Base-by-base conservation (phyloP, 768 basidiomycete genomes). In the Tricholoma saponaceum region DNA sequence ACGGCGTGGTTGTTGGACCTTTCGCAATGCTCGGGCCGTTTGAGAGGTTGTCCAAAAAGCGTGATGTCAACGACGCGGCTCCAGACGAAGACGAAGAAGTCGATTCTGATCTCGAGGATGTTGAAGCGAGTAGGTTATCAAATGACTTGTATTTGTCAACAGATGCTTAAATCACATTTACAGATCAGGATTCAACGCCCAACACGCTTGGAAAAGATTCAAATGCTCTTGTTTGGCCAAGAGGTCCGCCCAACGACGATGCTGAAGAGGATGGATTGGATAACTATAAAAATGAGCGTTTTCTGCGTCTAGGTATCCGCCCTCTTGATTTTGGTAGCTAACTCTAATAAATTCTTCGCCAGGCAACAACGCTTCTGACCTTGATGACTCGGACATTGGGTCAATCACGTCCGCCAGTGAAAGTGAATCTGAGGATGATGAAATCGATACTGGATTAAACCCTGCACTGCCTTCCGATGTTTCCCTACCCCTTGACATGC, bases 201-300 rank as follows among this genome's bases (percentile, higher is more conserved):
- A 74, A 73, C 52, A 70, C 72, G 22, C 74, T 95, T 26, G 94
- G 94, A n/a, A 66, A 75, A 10, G 83, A 81, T 52, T 84, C 86
- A 1, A 87, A 91, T 64, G 95, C 91, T 0, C 80, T 89, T 53
- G 78, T 94, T 51, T 97, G 92, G 93, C 91, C 92, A 0, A 74
- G 72, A 51, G 76, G 81, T 4, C 80, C 83, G 10, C 80, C 86
- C 47, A 83, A 84, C 37, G 86, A 84, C 12, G 87, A 85, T 18
- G 77, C 84, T 28, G 81, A 86, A 12, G 80, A 85, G 58, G 79
- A 83, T 10, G 82, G 86, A 39, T 79, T 86, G n/a, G 83, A 82
- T 60, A 78, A 75, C 58, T 83, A 74, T 63, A 77, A 75, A 58
- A 92, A 91, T 65, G 83, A 83, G 58, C 79, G 86, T 43, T 83